phyloP scores from a whole-genome alignment of 495 filamentous ascomycete species.

The Neurospora sublineolata region DNA sequence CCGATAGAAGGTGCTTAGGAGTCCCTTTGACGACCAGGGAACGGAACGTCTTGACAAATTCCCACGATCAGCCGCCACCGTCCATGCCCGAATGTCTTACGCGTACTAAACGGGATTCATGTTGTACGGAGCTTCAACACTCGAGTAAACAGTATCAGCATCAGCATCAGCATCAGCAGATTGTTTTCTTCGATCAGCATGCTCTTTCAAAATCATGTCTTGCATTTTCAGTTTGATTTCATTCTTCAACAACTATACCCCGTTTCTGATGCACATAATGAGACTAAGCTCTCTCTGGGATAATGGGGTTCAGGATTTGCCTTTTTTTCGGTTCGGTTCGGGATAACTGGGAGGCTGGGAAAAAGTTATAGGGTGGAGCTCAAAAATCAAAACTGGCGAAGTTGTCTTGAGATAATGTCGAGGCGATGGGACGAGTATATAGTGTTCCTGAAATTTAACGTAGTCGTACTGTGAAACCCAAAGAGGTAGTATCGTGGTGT shows the following conservation, averaged over 20 bases:
- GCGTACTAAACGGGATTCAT: not conserved
- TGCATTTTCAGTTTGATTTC: not conserved
- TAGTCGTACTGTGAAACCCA: not conserved
- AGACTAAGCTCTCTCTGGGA: not conserved
- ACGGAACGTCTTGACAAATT: not conserved
- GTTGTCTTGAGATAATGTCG: not conserved
- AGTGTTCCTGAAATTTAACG: not conserved
- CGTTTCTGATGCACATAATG: not conserved
- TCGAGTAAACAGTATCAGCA: not conserved
- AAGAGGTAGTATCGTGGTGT: not conserved
- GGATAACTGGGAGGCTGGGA: not conserved
- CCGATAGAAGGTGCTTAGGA: conserved; percentile 36
- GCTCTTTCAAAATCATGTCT: not conserved
- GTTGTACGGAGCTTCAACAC: not conserved
- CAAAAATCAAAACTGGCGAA: not conserved
- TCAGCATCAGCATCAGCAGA: not conserved
- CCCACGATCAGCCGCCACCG: not conserved
- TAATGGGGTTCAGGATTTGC: not conserved
- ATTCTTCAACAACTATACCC: conserved; percentile 2
- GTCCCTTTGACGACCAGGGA: not conserved
- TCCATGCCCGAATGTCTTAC: not conserved
- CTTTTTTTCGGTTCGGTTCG: not conserved
- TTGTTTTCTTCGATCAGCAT: not conserved
- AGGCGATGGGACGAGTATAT: not conserved
- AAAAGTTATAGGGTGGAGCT: not conserved